Evolutionary conservation across 2,329 filamentous ascomycete genomes (phyloP), one percentile per base, ranked within the genome.

Genomic region (Thermomyces lanuginosus): DNA sequence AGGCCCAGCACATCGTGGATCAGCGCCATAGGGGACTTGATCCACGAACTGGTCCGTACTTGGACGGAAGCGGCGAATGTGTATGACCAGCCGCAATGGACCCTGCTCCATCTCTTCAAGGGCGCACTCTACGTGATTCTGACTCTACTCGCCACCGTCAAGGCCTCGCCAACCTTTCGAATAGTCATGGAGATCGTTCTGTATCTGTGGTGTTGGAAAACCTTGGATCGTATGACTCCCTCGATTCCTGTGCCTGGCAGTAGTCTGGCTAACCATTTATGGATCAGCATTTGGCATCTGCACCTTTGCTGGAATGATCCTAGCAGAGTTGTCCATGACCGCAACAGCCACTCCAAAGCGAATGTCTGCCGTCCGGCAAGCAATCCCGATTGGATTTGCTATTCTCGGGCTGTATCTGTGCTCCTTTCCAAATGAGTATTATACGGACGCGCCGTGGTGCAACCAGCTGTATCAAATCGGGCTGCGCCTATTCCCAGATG

Each of bases 31-130:
- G 45, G 51, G 24, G 55, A 53, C 33, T 44, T 70, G 33, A 22
- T 61, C 5, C 43, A 50, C 30, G 58, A 61, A 27, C 39, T 67
- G 8, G 46, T 62, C 15, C 52, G 48, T 10, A 70, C 66, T 1
- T 72, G 67, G 67, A 58, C 58, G 2, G 47, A 48, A 10, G 54
- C 55, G 4, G 49, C 48, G 28, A 69, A 69, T 34, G 43, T 49
- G 4, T 71, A 69, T 36, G 67, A 71, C 32, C 60, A 60, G 12
- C 66, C 67, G 32, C 66, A 70, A 37, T 72, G 67, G 67, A 69
- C 66, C 8, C 43, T 72, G 15, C 36, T 64, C 5, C 64, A 63
- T n/a, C 44, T 72, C 16, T 48, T 71, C 16, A 60, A 58, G 35
- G 66, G 64, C 4, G 66, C 62, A 18, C 58, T 71, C 47, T 52